A percentile compares a stretch with the other conserved stretches of the same genome.
These are phyloP conservation scores for Orychophragmus violaceus DNA, from an alignment of 345 rosid species.

Conservation along the genomic window DNA sequence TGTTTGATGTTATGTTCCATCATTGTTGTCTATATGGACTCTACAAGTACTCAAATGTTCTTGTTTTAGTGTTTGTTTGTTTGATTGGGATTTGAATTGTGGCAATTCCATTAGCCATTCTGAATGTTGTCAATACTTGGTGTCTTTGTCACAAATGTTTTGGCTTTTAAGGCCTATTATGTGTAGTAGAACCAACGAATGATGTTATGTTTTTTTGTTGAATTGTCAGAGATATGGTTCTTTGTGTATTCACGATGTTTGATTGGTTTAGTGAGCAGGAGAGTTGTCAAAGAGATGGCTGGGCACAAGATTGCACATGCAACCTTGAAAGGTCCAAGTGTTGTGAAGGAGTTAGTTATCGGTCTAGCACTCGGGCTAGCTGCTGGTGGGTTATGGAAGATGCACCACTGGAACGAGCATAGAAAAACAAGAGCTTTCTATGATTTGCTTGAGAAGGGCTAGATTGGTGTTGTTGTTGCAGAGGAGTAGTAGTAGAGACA, in stretches of 20 bases:
- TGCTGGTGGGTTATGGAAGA: conserved; percentile 80
- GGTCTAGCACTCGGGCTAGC: conserved; percentile 56
- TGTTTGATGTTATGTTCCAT: background rate
- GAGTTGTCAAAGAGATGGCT: conserved; percentile 38
- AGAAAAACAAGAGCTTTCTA: conserved; percentile 68
- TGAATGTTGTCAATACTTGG: background rate
- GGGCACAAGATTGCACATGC: conserved; percentile 67
- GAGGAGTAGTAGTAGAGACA: background rate
- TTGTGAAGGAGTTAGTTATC: conserved; percentile 56
- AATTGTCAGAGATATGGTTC: background rate
- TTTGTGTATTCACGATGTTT: background rate
- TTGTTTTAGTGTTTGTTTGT: conserved; percentile 1
- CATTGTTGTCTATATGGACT: background rate
- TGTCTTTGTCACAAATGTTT: background rate
- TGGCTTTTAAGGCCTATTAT: background rate
- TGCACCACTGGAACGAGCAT: conserved; percentile 96
- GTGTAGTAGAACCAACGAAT: too few species aligned
- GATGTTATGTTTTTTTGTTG: background rate
- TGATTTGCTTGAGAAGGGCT: conserved; percentile 62
- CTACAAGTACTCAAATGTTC: background rate
- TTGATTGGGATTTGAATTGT: background rate
- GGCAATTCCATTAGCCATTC: background rate
- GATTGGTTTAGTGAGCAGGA: conserved; percentile 3
- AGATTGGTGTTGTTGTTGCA: conserved; percentile 14
- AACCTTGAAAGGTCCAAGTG: conserved; percentile 81